Evolutionary conservation across 805 yeast genomes (phyloP).

Genomic region (Metschnikowia noctiluminum): DNA sequence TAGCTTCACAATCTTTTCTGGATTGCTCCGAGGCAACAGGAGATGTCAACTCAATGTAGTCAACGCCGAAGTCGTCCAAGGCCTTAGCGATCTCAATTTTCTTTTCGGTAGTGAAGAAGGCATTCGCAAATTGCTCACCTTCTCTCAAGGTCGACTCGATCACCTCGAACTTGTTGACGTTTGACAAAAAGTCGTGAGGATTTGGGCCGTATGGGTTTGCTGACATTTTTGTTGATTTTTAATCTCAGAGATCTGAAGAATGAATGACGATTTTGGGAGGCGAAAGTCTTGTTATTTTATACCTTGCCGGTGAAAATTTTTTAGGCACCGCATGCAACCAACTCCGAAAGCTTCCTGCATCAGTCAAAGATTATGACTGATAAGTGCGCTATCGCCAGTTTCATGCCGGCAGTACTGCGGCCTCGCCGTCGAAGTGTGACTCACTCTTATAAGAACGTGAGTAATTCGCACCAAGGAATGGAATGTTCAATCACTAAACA

Average conservation of each 20-base stretch:
- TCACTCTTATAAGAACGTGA: constrained; percentile 11
- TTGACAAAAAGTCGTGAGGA: constrained; percentile 55
- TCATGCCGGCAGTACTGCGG: constrained; percentile 10
- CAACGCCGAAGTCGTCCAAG: constrained; percentile 58
- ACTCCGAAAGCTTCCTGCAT: constrained; percentile 15
- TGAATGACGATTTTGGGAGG: neutral
- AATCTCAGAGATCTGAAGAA: neutral
- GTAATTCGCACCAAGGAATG: constrained; percentile 8
- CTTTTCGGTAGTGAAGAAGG: constrained; percentile 55
- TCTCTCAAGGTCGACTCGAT: constrained; percentile 60
- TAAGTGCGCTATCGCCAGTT: constrained; percentile 15
- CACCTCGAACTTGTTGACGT: constrained; percentile 50
- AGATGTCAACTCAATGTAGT: constrained; percentile 57
- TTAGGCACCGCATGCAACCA: constrained; percentile 10
- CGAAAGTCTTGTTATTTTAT: constrained; percentile 6
- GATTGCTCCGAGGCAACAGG: constrained; percentile 61
- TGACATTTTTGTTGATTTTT: constrained; percentile 15
- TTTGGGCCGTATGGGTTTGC: constrained; percentile 57
- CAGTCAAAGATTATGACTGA: constrained; percentile 14
- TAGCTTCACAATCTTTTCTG: constrained; percentile 55
- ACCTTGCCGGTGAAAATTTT: constrained; percentile 16
- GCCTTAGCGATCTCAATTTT: constrained; percentile 60
- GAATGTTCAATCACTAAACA: neutral
- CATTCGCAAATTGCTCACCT: constrained; percentile 62
- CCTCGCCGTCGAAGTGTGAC: constrained; percentile 17